Evolutionary conservation across 2,329 filamentous ascomycete genomes (phyloP).

Genomic region (Pseudogymnoascus sp.): DNA sequence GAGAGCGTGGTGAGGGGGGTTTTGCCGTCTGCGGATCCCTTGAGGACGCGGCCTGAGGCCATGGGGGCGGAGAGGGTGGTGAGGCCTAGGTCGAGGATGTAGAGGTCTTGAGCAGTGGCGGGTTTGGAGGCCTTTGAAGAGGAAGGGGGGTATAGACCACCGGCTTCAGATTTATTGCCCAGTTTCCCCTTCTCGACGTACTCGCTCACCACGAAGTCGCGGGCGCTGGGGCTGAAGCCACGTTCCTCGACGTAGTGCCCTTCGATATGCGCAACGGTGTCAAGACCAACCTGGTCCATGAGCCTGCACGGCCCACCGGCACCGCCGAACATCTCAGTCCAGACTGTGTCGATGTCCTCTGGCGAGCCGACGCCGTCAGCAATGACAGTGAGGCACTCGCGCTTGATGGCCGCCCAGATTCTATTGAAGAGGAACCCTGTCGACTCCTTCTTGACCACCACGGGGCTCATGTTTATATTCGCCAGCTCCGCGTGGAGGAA

Average conservation of each 20-base stretch:
- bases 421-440: conserved; percentile 36
- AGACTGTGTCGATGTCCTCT: conserved; percentile 32
- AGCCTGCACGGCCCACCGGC: conserved; percentile 32
- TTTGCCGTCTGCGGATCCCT: conserved; percentile 12
- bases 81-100: conserved; percentile 19
- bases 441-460: conserved; percentile 30
- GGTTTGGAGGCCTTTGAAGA: neutral
- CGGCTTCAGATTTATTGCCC: conserved; percentile 28
- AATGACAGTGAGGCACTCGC: conserved; percentile 32
- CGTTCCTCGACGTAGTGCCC: conserved; percentile 32
- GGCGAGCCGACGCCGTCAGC: conserved; percentile 31
- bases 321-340: conserved; percentile 31
- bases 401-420: conserved; percentile 37
- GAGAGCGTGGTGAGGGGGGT: neutral
- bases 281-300: conserved; percentile 36
- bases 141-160: conserved; percentile 18
- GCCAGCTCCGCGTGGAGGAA: conserved; percentile 26
- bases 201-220: conserved; percentile 28
- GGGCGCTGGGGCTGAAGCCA: conserved; percentile 16
- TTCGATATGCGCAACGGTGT: conserved; percentile 35
- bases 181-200: conserved; percentile 29
- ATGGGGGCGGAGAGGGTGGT: conserved; percentile 14
- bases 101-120: conserved; percentile 9
- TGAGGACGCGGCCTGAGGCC: conserved; percentile 15
- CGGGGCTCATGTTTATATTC: conserved; percentile 32